Base-by-base conservation (phyloP, 306 rosid genomes). In the Carpinus fangiana region DNA sequence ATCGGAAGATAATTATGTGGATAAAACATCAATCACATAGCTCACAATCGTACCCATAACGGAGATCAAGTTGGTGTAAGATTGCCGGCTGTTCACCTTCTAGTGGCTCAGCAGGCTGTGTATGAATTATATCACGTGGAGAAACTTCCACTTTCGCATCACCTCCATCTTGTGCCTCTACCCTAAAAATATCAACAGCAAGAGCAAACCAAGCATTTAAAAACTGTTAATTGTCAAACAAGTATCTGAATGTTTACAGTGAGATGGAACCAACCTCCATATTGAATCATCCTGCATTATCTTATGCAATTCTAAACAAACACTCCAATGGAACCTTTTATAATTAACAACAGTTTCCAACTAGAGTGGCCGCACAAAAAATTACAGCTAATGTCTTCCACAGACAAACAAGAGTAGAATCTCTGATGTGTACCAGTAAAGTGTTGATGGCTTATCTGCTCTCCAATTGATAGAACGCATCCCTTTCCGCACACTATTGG, bases 151-250 rank as follows among this genome's bases (percentile, higher is more conserved):
- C 89, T 86, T 89, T 95, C 14, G 99, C 96, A 84, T 95, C 96
- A 73, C 99, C 98, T 78, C 90, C 98, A 85, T 95, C 99, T 83
- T 95, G 98, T 56, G 99, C 91, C 87, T 95, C 99, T 77, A 84
- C 97, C 99, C 99, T 95, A 80, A 73, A 76, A 80, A 45, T 66
- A 83, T 79, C 85, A 84, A 86, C 67, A 65, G 78, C 28, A 51
- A 56, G 74, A 73, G 77, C 60, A 83, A 77, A 72, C 70, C 50
- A 66, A 38, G 13, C 28, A 3, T 66, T 38, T 66, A 7, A 21
- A 59, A 20, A 23, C 12, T 59, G 65, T 59, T 59, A 59, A 20
- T 20, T 59, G 65, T 34, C 11, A 36, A 21, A 34, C 47, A 64
- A 34, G 47, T 14, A 64, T 16, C 18, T 3, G 70, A 34, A 34